phyloP scores from a whole-genome alignment of 2,329 filamentous ascomycete species.

The Penicillium janthinellum region DNA sequence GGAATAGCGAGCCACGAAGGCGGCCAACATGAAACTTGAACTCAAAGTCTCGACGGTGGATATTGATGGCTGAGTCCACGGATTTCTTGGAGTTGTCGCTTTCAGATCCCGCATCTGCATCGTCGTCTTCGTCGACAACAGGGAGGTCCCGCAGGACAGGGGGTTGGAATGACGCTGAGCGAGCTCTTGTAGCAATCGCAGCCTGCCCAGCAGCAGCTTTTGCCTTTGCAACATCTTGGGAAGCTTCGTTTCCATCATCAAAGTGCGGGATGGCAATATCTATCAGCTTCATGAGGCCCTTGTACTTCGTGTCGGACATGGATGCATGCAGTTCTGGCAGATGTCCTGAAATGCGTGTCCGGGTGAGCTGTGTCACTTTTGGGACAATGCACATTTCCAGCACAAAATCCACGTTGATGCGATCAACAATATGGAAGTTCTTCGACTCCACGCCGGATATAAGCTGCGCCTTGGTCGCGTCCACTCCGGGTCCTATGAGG shows the following conservation, averaged over 20 bases:
- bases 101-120: constrained; percentile 65
- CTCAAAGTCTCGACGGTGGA: constrained; percentile 90
- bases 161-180: constrained; percentile 75
- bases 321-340: constrained; percentile 89
- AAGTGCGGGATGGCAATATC: constrained; percentile 93
- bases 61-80: constrained; percentile 59
- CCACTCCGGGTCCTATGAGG: constrained; percentile 89
- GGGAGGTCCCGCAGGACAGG: constrained; percentile 72
- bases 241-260: constrained; percentile 51
- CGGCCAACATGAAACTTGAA: constrained; percentile 96
- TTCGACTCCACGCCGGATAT: constrained; percentile 66
- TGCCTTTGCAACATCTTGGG: constrained; percentile 31
- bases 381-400: constrained; percentile 97
- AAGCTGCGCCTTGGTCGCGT: constrained; percentile 83
- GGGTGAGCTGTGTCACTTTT: constrained; percentile 89
- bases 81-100: constrained; percentile 58
- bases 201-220: constrained; percentile 38
- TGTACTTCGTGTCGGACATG: constrained; percentile 94
- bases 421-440: constrained; percentile 86
- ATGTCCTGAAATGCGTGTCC: constrained; percentile 86
- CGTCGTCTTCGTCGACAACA: constrained; percentile 68
- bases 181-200: constrained; percentile 47
- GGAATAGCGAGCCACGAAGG: constrained; percentile 88
- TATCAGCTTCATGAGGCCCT: constrained; percentile 92
- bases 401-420: constrained; percentile 95